Evolutionary conservation across 2,329 filamentous ascomycete genomes (phyloP).

Genomic region (Pyricularia sp.): DNA sequence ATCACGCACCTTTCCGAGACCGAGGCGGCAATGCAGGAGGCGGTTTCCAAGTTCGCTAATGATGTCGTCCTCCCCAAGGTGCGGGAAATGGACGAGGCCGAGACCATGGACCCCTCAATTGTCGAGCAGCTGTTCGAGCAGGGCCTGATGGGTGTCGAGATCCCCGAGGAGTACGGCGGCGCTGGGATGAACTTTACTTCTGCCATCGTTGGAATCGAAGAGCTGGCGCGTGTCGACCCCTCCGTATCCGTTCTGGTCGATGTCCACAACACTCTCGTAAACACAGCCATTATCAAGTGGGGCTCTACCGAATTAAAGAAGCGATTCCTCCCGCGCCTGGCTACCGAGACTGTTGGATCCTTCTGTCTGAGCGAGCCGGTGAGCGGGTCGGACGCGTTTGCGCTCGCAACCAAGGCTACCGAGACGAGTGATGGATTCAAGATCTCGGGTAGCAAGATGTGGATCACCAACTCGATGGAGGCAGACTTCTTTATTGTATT

Average conservation of each 20-base stretch:
- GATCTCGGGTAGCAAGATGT: constrained; percentile 94
- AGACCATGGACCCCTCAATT: constrained; percentile 77
- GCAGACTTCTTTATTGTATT: constrained; percentile 95
- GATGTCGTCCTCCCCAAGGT: constrained; percentile 83
- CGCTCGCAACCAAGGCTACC: constrained; percentile 77
- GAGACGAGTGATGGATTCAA: constrained; percentile 74
- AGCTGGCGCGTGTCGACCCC: constrained; percentile 85
- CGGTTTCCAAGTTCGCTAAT: constrained; percentile 80
- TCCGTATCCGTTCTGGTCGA: constrained; percentile 92
- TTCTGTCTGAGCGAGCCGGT: constrained; percentile 90
- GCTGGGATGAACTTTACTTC: constrained; percentile 98
- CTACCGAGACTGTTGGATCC: constrained; percentile 79
- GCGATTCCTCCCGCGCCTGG: constrained; percentile 78
- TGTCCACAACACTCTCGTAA: constrained; percentile 96
- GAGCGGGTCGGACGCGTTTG: constrained; percentile 92
- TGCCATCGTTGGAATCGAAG: constrained; percentile 92
- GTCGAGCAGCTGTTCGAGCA: constrained; percentile 95
- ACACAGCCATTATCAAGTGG: constrained; percentile 81
- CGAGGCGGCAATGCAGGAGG: constrained; percentile 77
- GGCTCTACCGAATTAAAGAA: constrained; percentile 65
- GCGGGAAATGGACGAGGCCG: constrained; percentile 94
- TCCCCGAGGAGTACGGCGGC: constrained; percentile 91
- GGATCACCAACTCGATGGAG: constrained; percentile 97
- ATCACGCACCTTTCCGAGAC: constrained; percentile 88
- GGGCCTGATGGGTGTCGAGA: constrained; percentile 93